Conservation (phyloP, 306 rosid genomes). For the Echinosophora koreensis region DNA sequence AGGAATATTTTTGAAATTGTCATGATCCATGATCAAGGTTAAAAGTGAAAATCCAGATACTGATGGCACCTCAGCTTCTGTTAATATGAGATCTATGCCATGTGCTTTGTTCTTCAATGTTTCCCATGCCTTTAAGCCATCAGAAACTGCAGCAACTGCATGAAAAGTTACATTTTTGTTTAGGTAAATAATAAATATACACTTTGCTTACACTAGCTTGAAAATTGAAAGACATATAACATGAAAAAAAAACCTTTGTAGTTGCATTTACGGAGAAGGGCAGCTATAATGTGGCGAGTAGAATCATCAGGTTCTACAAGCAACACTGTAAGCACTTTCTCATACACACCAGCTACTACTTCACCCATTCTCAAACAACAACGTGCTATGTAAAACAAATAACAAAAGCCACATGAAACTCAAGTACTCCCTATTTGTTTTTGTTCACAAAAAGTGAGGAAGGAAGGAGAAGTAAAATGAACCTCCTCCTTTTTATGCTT, state of each 20-base stretch:
- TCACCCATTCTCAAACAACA: slow-evolving; percentile 63
- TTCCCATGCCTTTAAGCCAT: slow-evolving; percentile 89
- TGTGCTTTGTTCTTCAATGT: slow-evolving; percentile 64
- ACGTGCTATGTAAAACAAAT: neutral
- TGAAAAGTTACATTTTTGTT: neutral
- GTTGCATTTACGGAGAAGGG: slow-evolving; percentile 83
- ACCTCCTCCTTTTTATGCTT: slow-evolving; percentile 23
- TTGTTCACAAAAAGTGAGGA: neutral
- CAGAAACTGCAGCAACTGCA: slow-evolving; percentile 77
- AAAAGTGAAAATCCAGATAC: slow-evolving; percentile 85
- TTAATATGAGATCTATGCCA: slow-evolving; percentile 72
- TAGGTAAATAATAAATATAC: neutral
- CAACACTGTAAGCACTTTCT: slow-evolving; percentile 60
- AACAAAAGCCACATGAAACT: slow-evolving; percentile 18
- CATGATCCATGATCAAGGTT: slow-evolving; percentile 71
- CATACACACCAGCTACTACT: slow-evolving; percentile 20
- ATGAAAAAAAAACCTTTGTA: slow-evolving; percentile 57
- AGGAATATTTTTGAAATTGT: slow-evolving; percentile 75
- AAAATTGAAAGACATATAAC: too few relatives aligned
- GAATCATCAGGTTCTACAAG: slow-evolving; percentile 86
- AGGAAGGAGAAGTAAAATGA: neutral
- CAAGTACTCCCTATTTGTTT: slow-evolving; percentile 30
- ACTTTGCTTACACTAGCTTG: neutral
- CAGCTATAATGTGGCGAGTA: slow-evolving; percentile 77
- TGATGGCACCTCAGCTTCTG: slow-evolving; percentile 83